Percentiles rank a stretch among this genome's conserved stretches.
Conservation (phyloP, 176 grass and related monocot genomes). For the Ensete ventricosum region DNA sequence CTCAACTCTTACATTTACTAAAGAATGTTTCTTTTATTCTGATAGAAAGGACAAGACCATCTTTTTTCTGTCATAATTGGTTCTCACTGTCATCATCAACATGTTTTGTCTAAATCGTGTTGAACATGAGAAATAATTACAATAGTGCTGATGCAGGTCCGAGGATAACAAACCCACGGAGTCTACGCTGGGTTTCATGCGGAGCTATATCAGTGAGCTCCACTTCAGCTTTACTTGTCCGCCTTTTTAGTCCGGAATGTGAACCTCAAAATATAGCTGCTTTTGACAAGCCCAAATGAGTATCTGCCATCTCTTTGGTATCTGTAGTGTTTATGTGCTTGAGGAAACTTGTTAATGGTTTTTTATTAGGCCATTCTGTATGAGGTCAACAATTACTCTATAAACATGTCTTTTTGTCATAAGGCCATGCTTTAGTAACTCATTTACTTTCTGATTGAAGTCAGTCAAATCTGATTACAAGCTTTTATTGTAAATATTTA, state of each 20-base stretch:
- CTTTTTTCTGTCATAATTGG: no score
- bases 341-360: neutral
- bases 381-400: no score
- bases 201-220: slow-evolving; percentile 53
- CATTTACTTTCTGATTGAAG: no score
- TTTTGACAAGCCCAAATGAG: slow-evolving; percentile 39
- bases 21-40: no score
- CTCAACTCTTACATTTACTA: no score
- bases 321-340: neutral
- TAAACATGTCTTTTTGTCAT: no score
- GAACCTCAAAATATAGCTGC: slow-evolving; percentile 81
- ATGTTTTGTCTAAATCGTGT: neutral
- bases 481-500: no score
- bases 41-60: no score
- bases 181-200: slow-evolving; percentile 69
- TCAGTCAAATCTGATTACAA: no score
- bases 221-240: slow-evolving; percentile 47
- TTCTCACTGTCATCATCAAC: no score
- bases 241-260: slow-evolving; percentile 73
- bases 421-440: no score
- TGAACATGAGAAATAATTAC: neutral
- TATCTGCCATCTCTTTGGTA: neutral
- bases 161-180: slow-evolving; percentile 63
- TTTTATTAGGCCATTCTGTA: no score
- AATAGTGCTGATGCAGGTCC: slow-evolving; percentile 36